Evolutionary conservation across 306 rosid species (phyloP), one percentile per base, ranked within the genome.

Genomic region (Pyrus pyrifolia): DNA sequence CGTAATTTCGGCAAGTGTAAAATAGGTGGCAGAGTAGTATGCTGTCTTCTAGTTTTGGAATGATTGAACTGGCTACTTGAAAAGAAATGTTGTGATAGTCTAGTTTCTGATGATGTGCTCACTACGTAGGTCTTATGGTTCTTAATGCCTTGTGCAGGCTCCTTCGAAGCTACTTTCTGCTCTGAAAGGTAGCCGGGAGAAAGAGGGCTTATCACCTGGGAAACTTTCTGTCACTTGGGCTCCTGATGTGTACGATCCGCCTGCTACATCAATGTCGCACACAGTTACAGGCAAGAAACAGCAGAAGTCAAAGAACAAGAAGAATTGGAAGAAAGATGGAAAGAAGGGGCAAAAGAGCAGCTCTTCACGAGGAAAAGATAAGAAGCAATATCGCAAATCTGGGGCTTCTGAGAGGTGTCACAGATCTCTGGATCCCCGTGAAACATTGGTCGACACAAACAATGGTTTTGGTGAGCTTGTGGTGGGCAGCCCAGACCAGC

Each of bases 171-270:
- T 83, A 69, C 83, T 88, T 76, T 85, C 99, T 17, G 98, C 99
- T 11, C 82, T 93, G 87, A 93, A 91, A 80, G 98, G 96, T 76
- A 84, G 88, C 79, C 89, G 96, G 55, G 90, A 80, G 80, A 88
- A 84, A 76, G 79, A 69, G 13, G 85, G 84, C 17, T 82, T 27
- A 58, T 11, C 70, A n/a, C 82, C 27, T 0, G 52, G 42, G 76
- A 96, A 88, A 75, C 74, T 87, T 63, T 81, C 85, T 2, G 98
- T 93, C 71, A 86, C 84, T 67, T 93, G 98, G 97, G 94, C 97
- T 35, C 85, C 97, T 11, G 96, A 91, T 53, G 98, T 93, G 51
- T 93, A 93, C 75, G 98, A 93, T 81, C 98, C 97, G 7, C 81
- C 68, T 4, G 87, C 88, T 40, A 90, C 93, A 8, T 86, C 82